A percentile compares a stretch with the other conserved stretches of the same genome.
phyloP scores from a whole-genome alignment of 2,329 filamentous ascomycete species.

The Moelleriella libera region DNA sequence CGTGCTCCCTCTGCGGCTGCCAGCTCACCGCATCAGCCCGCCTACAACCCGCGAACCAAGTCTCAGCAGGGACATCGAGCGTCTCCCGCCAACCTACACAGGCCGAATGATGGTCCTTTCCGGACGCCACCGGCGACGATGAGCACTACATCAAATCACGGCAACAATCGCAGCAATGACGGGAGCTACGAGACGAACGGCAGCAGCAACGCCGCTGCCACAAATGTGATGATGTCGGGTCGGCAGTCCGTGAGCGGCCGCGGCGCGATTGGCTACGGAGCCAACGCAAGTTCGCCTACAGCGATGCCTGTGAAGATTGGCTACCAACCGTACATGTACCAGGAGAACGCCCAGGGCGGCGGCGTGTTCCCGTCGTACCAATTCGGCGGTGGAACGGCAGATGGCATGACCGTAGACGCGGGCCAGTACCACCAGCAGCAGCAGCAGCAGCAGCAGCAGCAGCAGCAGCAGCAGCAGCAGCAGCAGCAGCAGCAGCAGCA shows the following conservation, averaged over 20 bases:
- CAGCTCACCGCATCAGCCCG: slow-evolving; percentile 15
- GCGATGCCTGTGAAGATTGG: slow-evolving; percentile 8
- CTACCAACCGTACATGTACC: slow-evolving; percentile 20
- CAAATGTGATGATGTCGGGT: not conserved
- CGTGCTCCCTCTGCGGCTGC: slow-evolving; percentile 10
- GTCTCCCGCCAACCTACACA: not conserved
- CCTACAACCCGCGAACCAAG: slow-evolving; percentile 11
- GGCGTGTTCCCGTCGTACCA: not conserved
- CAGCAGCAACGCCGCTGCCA: not conserved
- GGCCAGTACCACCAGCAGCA: not conserved
- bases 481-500: no score
- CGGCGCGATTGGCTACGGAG: slow-evolving; percentile 2
- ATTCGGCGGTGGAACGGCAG: not conserved
- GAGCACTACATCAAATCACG: slow-evolving; percentile 1
- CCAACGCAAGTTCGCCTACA: slow-evolving; percentile 5
- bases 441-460: no score
- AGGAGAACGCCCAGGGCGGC: slow-evolving; percentile 4
- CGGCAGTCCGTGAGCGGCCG: not conserved
- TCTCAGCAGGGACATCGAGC: slow-evolving; percentile 18
- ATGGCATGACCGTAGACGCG: not conserved
- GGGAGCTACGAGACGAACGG: not conserved
- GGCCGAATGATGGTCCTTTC: not conserved
- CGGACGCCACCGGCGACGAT: not conserved
- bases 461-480: no score
- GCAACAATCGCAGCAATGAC: not conserved